phyloP scores from a whole-genome alignment of 2,329 filamentous ascomycete genomes.

The Sporothrix protearum region DNA sequence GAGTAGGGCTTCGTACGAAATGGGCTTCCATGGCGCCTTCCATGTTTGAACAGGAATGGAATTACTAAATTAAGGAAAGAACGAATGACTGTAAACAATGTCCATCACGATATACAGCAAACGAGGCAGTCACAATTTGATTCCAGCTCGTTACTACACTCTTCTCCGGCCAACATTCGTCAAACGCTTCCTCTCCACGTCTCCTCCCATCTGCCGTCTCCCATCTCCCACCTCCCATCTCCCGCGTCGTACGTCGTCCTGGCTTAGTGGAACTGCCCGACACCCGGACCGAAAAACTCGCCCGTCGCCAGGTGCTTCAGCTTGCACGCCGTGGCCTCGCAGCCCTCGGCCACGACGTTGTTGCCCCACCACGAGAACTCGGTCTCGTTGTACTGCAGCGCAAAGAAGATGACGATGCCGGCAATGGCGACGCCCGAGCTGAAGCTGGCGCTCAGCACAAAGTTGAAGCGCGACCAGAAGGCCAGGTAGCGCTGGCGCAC shows the following conservation, averaged over 20 bases:
- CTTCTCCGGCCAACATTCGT: background rate
- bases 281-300: conserved; percentile 26
- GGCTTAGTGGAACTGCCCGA: conserved; percentile 7
- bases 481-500: conserved; percentile 35
- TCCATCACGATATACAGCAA: background rate
- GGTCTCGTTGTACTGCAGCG: conserved; percentile 43
- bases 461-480: conserved; percentile 38
- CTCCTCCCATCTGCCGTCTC: background rate
- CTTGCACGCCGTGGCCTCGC: conserved; percentile 28
- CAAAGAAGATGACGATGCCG: conserved; percentile 53
- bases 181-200: background rate
- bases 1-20: background rate
- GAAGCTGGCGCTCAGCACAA: conserved; percentile 39
- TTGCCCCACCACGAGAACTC: conserved; percentile 51
- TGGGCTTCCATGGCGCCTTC: background rate
- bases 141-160: background rate
- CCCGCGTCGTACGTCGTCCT: too few species aligned
- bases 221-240: too few species aligned
- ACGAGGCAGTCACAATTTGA: background rate
- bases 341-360: conserved; percentile 28
- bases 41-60: background rate
- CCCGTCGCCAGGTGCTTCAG: conserved; percentile 24
- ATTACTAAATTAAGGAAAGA: background rate
- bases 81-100: background rate
- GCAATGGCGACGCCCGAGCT: conserved; percentile 49